phyloP scores from a whole-genome alignment of 345 rosid species.

The Aethionema arabicum region DNA sequence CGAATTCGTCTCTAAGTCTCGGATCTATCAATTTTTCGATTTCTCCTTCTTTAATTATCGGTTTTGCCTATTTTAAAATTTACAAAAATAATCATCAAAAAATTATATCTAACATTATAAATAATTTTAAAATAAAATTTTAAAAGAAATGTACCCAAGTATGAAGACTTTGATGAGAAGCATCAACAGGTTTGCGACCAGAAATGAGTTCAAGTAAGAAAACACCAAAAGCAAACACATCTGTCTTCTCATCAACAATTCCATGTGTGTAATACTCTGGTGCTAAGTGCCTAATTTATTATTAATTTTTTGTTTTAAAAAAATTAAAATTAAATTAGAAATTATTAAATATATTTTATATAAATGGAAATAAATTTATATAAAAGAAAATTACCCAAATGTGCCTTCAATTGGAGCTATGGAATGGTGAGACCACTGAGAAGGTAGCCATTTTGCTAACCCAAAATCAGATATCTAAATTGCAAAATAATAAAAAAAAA shows the following conservation, averaged over 20 bases:
- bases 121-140: background rate
- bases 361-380: slow-evolving; percentile 19
- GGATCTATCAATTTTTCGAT: slow-evolving; percentile 73
- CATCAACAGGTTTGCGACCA: slow-evolving; percentile 85
- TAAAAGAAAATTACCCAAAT: slow-evolving; percentile 61
- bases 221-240: slow-evolving; percentile 95
- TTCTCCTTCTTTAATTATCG: slow-evolving; percentile 61
- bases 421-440: slow-evolving; percentile 98
- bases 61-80: slow-evolving; percentile 59
- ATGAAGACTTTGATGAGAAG: slow-evolving; percentile 86
- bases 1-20: slow-evolving; percentile 62
- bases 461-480: slow-evolving; percentile 92
- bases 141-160: slow-evolving; percentile 61
- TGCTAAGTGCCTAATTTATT: slow-evolving; percentile 67
- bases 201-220: slow-evolving; percentile 84
- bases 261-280: slow-evolving; percentile 98
- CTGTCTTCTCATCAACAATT: slow-evolving; percentile 95
- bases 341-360: background rate
- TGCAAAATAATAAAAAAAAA: background rate
- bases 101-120: background rate
- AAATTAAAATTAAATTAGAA: background rate
- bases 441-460: slow-evolving; percentile 96
- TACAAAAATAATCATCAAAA: background rate
- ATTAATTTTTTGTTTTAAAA: slow-evolving; percentile 16
- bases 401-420: slow-evolving; percentile 98